phyloP scores from a whole-genome alignment of 78 protist species.

The Corallochytrium limacisporum region DNA sequence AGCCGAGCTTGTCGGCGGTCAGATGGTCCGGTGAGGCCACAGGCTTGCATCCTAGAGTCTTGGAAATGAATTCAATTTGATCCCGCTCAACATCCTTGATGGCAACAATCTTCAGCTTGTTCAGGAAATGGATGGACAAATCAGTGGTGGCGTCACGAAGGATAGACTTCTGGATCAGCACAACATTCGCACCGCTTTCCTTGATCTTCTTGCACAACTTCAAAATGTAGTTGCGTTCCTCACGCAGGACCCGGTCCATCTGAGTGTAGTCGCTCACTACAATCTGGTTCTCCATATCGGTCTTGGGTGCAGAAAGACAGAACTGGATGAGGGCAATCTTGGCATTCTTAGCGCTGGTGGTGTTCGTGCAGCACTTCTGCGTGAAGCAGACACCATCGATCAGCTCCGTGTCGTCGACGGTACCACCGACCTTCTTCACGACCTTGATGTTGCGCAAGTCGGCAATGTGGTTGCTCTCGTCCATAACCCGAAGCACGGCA shows the following conservation, averaged over 20 bases:
- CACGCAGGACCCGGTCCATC: slow-evolving; percentile 83
- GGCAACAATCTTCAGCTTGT: slow-evolving; percentile 89
- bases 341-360: slow-evolving; percentile 82
- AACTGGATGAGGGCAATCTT: slow-evolving; percentile 98
- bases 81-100: slow-evolving; percentile 92
- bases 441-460: slow-evolving; percentile 63
- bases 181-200: slow-evolving; percentile 91
- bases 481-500: slow-evolving; percentile 74
- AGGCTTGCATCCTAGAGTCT: slow-evolving; percentile 87
- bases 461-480: slow-evolving; percentile 60
- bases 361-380: slow-evolving; percentile 79
- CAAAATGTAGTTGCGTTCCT: slow-evolving; percentile 86
- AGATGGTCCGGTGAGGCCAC: slow-evolving; percentile 76
- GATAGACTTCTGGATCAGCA: slow-evolving; percentile 92
- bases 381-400: slow-evolving; percentile 81
- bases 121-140: slow-evolving; percentile 81
- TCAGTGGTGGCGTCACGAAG: slow-evolving; percentile 89
- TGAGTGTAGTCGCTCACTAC: slow-evolving; percentile 73
- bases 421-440: slow-evolving; percentile 55
- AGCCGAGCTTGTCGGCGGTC: slow-evolving; percentile 82
- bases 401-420: slow-evolving; percentile 94
- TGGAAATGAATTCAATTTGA: slow-evolving; percentile 92
- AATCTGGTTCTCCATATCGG: slow-evolving; percentile 80
- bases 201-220: slow-evolving; percentile 79
- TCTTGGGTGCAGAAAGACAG: slow-evolving; percentile 96